A percentile compares a stretch with the other conserved stretches of the same genome.
Conservation (phyloP, 345 rosid genomes). For the Eutrema yunnanense region DNA sequence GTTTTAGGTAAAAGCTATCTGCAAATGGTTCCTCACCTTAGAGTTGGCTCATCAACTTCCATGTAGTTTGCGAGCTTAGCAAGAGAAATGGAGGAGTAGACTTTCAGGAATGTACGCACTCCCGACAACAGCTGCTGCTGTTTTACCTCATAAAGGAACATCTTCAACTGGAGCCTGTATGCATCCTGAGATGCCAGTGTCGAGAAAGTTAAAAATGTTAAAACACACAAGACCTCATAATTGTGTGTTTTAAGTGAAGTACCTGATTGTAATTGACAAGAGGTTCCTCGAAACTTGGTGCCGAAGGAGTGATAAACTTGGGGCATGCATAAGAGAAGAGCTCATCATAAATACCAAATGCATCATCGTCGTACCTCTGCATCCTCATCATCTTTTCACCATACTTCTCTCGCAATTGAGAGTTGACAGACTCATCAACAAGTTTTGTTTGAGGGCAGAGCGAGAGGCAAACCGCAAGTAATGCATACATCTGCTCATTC, state of each 20-base stretch:
- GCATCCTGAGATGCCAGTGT: constrained; percentile 59
- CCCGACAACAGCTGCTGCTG: constrained; percentile 88
- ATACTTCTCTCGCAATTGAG: constrained; percentile 88
- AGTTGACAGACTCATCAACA: constrained; percentile 83
- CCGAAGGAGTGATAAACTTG: constrained; percentile 92
- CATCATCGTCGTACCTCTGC: constrained; percentile 92
- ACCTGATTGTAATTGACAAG: constrained; percentile 96
- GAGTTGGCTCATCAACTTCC: constrained; percentile 91
- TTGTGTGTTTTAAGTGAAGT: background rate
- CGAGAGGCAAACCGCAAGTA: constrained; percentile 75
- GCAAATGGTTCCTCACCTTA: constrained; percentile 45
- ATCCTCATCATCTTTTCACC: constrained; percentile 96
- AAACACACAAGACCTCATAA: background rate
- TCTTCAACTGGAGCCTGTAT: constrained; percentile 87
- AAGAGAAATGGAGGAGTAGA: constrained; percentile 79
- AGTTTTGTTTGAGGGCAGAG: constrained; percentile 93
- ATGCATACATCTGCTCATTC: constrained; percentile 99
- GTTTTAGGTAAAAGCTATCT: background rate
- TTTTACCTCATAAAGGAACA: constrained; percentile 90
- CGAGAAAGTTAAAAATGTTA: background rate
- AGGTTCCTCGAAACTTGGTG: constrained; percentile 92
- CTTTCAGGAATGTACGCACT: constrained; percentile 77
- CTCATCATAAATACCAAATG: constrained; percentile 77
- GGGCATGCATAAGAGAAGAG: constrained; percentile 99
- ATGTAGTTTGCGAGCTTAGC: constrained; percentile 82